These are phyloP conservation scores for Vachellia pachyceras DNA, from an alignment of 306 rosid species.

Conservation along the genomic window DNA sequence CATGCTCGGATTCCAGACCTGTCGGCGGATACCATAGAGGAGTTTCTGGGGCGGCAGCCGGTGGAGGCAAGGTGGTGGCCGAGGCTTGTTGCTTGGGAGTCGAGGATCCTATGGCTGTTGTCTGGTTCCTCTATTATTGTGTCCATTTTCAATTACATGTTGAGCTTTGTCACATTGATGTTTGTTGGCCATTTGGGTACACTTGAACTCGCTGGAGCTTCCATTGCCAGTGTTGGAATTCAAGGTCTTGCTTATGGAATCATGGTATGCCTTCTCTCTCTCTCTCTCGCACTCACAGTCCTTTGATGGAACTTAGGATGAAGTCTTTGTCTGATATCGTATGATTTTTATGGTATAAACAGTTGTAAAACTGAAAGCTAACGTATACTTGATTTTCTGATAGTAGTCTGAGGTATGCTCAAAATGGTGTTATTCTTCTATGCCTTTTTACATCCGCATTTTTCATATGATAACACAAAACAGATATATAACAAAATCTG, in stretches of 20 bases:
- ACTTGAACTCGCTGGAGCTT: not conserved
- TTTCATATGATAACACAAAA: not conserved
- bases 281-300: not conserved
- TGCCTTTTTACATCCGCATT: not conserved
- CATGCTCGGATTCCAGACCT: conserved; percentile 38
- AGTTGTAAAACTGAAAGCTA: not conserved
- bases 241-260: conserved; percentile 46
- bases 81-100: conserved; percentile 69
- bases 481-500: not conserved
- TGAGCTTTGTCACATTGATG: conserved; percentile 51
- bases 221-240: conserved; percentile 39
- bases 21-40: conserved; percentile 42
- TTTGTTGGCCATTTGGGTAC: conserved; percentile 71
- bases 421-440: not conserved
- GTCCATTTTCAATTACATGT: conserved; percentile 46
- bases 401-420: not conserved
- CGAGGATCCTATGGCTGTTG: conserved; percentile 70
- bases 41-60: not conserved
- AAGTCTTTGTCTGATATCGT: no score
- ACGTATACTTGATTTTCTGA: not conserved
- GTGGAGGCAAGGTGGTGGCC: conserved; percentile 29
- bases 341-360: no score
- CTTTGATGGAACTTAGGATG: not conserved
- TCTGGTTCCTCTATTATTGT: conserved; percentile 49
- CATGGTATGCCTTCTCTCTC: not conserved